Base-by-base conservation (phyloP, 2,329 filamentous ascomycete species). In the Aspergillus sp. region DNA sequence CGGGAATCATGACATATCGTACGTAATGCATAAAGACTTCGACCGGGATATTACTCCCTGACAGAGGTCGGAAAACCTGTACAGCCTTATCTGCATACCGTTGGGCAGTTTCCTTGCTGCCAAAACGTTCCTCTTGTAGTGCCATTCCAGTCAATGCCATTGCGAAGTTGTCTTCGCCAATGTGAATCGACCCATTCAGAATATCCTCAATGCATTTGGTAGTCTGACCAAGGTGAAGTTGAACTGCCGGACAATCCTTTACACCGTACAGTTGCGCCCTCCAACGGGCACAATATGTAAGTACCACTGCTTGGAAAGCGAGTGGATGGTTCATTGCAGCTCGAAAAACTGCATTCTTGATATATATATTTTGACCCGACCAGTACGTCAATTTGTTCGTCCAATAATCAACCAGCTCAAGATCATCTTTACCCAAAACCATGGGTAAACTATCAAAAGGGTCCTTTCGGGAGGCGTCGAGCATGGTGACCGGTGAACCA, bases 101-200 rank as follows among this genome's bases (percentile, higher is more conserved):
- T 33, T 52, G 44, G 6, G 60, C 60, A 28, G 54, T 48, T 27
- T 52, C 40, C 36, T 59, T 58, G 44, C 46, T 55, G 4, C 67
- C 66, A 39, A 67, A 69, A 40, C 67, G 58, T 37, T 65, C 61
- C 50, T 70, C 67, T 33, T 65, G 59, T 11, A 70, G 45, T 5
- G 65, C 60, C 49, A 70, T 53, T 6, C 66, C 65, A 0, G 62
- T 48, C 33, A 68, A 44, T 3, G 64, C 58, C 56, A 67, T 54
- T 3, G 56, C 55, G 13, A 69, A 48, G 10, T 51, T 54, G 40
- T 68, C 60, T 26, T 58, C 51, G 11, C 56, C 54, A 8, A 64
- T 49, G 10, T 51, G 32, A 8, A 42, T 36, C 6, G 42, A 33
- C 3, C 59, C 59, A 7, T 46, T 45, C 7, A 50, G 51, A 7